Percentiles rank a stretch among this genome's conserved stretches.
Conservation (phyloP, 2,329 filamentous ascomycete species). For the Teratosphaeria gauchensis region DNA sequence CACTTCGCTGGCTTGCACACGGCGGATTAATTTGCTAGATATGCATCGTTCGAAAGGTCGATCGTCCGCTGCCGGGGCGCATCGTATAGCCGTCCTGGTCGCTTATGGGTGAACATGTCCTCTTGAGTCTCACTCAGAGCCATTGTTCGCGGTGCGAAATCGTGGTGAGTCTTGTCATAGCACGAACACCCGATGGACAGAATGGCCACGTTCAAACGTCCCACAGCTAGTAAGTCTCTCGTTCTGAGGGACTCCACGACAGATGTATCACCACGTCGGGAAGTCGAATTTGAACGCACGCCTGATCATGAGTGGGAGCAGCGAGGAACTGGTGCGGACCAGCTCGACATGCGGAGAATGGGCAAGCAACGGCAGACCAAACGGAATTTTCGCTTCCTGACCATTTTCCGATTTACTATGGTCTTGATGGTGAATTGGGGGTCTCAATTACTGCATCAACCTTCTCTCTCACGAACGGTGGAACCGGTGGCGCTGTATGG, state of each 20-base stretch:
- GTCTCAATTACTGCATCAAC: constrained; percentile 6
- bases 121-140: not conserved
- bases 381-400: constrained; percentile 18
- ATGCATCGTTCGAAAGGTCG: not conserved
- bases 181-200: not conserved
- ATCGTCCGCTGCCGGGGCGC: not conserved
- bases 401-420: constrained; percentile 17
- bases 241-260: not conserved
- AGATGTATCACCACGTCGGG: not conserved
- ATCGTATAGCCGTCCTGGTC: not conserved
- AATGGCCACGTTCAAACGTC: not conserved
- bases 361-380: constrained; percentile 9
- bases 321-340: constrained; percentile 2
- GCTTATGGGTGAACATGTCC: not conserved
- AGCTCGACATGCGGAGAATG: constrained; percentile 5
- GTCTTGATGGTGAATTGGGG: constrained; percentile 20
- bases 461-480: not conserved
- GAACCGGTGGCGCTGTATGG: constrained; percentile 9
- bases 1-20: not conserved
- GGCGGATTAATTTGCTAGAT: not conserved
- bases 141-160: not conserved
- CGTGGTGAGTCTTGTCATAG: not conserved
- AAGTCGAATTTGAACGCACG: not conserved
- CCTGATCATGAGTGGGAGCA: not conserved
- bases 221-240: not conserved